Evolutionary conservation across 108 stramenopile genomes (phyloP).

Genomic region (Stephanodiscus triporus): DNA sequence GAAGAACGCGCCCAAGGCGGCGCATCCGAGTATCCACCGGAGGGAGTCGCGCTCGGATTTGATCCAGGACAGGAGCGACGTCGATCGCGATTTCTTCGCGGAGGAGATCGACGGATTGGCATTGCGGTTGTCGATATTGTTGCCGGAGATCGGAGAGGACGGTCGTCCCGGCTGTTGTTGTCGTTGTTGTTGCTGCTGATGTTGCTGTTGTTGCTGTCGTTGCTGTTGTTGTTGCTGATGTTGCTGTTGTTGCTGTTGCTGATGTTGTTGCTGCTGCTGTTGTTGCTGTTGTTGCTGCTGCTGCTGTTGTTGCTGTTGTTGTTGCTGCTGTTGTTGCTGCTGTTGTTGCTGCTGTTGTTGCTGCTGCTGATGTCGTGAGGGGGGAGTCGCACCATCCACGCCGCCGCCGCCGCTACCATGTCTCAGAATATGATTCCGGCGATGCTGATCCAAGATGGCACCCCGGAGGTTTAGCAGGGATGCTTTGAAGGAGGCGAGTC

Average conservation of each 20-base stretch:
- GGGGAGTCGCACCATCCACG: neutral
- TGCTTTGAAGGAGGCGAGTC: conserved; percentile 15
- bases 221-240: neutral
- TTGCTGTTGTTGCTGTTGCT: neutral
- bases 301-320: too few species aligned
- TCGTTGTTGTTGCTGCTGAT: neutral
- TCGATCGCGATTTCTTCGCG: neutral
- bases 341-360: conserved; percentile 4
- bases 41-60: conserved; percentile 60
- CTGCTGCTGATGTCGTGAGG: neutral
- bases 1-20: conserved; percentile 51
- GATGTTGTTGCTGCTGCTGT: neutral
- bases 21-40: conserved; percentile 59
- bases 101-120: neutral
- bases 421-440: neutral
- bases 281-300: neutral
- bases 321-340: neutral
- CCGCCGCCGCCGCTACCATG: neutral
- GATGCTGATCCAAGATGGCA: conserved; percentile 12
- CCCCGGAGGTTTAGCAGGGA: conserved; percentile 6
- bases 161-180: neutral
- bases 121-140: neutral
- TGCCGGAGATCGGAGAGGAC: neutral
- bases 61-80: conserved; percentile 36
- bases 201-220: neutral